Evolutionary conservation across 192 early-diverging fungal genomes (phyloP).

Genomic region (Coemansia sp.): DNA sequence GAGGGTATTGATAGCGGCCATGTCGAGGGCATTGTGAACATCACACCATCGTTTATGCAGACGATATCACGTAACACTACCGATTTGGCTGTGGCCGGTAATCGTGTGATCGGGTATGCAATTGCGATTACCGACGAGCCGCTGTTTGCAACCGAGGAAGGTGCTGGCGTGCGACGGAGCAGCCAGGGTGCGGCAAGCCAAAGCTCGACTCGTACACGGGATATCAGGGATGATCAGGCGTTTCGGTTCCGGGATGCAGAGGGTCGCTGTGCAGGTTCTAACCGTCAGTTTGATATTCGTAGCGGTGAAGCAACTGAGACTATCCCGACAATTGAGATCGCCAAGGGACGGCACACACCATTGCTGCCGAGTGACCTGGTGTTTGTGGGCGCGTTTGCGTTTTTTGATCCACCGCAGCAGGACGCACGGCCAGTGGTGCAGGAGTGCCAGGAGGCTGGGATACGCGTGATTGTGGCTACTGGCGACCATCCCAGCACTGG

Average conservation of each 20-base stretch:
- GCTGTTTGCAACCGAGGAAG: constrained; percentile 10
- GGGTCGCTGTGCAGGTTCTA: neutral
- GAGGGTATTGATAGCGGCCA: constrained; percentile 15
- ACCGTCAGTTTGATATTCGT: neutral
- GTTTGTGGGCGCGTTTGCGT: constrained; percentile 51
- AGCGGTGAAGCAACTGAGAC: neutral
- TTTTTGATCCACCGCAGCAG: constrained; percentile 48
- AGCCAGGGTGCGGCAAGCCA: neutral
- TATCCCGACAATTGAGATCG: constrained; percentile 9
- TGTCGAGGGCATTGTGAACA: constrained; percentile 15
- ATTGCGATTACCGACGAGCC: constrained; percentile 41
- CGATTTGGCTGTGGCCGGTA: constrained; percentile 39
- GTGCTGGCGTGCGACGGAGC: neutral
- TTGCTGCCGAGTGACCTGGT: constrained; percentile 28
- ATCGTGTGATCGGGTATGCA: constrained; percentile 42
- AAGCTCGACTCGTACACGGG: neutral
- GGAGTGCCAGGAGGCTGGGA: constrained; percentile 46
- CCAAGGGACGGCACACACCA: neutral
- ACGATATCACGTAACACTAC: constrained; percentile 32
- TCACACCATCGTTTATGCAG: constrained; percentile 21
- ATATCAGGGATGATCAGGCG: neutral
- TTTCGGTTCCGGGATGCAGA: constrained; percentile 2
- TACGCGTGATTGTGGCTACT: constrained; percentile 48
- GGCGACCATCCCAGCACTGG: constrained; percentile 52
- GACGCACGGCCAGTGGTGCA: constrained; percentile 38